Evolutionary conservation across 352 stramenopile species (phyloP), one percentile per base, ranked within the genome.

Genomic region (Phytopythium boreale): DNA sequence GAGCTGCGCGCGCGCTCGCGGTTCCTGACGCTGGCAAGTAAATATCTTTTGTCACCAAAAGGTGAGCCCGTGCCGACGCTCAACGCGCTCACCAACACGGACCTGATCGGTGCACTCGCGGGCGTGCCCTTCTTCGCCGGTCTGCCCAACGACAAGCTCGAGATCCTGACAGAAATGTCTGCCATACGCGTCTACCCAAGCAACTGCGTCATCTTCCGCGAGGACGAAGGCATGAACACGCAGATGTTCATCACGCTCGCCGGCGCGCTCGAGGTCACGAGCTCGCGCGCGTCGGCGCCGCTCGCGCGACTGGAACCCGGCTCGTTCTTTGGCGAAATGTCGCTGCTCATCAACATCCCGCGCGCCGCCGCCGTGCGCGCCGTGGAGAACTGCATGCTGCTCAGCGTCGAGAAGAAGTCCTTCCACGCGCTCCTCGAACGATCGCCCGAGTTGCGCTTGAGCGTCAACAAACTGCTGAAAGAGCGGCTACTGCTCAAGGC

Each of bases 301-400:
- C 68, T 93, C n/a, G 84, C 84, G 14, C 88, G 66, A 11, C 70
- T 93, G 0, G 79, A 84, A 20, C 69, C 84, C 2, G 84, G 84
- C 10, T 90, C 82, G 1, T 93, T 90, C 64, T 93, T 93, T 64
- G 84, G 84, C 4, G 84, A 93, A 56, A 93, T 93, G 84, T 88
- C 84, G 17, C 66, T 93, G 36, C 62, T 93, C 10, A 92, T 90
- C 60, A 89, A 90, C 59, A 90, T 90, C 53, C 84, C 84, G 4
- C 79, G 84, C 36, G 82, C 84, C 11, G 84, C 84, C 26, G 92
- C 84, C 2, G 80, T 93, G 22, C 85, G 65, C 44, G 74, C 83
- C 11, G 66, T 84, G 3, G 82, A 92, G 24, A 91, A 82, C 58
- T 90, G 82, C 47, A 87, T 93, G 71, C 69, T 93, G 20, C 84